Conservation (phyloP, 176 grass and related monocot species). For the Thalia dealbata region DNA sequence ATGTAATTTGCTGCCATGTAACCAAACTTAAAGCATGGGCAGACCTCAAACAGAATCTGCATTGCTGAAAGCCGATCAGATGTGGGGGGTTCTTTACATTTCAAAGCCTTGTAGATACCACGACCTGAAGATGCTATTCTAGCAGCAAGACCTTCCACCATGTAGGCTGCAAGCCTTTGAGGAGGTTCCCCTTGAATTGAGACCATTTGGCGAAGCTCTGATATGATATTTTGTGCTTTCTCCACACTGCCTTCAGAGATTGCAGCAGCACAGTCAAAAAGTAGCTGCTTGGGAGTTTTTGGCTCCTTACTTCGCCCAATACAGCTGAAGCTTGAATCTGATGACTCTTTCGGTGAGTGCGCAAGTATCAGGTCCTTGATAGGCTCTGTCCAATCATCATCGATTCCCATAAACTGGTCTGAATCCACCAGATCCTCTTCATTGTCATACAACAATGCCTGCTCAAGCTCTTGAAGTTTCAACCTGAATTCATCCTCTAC, state of each 20-base stretch:
- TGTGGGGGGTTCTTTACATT: slow-evolving; percentile 83
- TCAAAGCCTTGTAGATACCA: slow-evolving; percentile 80
- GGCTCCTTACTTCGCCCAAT: slow-evolving; percentile 44
- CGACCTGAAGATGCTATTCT: slow-evolving; percentile 80
- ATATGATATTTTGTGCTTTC: slow-evolving; percentile 75
- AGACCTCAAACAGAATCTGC: slow-evolving; percentile 96
- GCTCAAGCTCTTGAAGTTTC: slow-evolving; percentile 84
- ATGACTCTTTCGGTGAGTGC: slow-evolving; percentile 73
- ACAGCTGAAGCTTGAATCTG: slow-evolving; percentile 76
- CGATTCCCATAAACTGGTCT: slow-evolving; percentile 44
- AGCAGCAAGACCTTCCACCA: slow-evolving; percentile 83
- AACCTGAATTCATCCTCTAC: slow-evolving; percentile 69
- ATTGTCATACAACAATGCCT: slow-evolving; percentile 64
- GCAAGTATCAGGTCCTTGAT: slow-evolving; percentile 50
- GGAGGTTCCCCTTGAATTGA: slow-evolving; percentile 86
- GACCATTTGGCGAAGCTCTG: slow-evolving; percentile 72
- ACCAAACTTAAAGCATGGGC: slow-evolving; percentile 82
- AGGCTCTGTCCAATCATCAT: slow-evolving; percentile 58
- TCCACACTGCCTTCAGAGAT: slow-evolving; percentile 59
- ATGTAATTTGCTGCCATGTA: slow-evolving; percentile 95
- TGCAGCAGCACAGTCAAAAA: slow-evolving; percentile 55
- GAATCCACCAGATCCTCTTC: slow-evolving; percentile 55
- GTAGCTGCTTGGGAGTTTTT: slow-evolving; percentile 74
- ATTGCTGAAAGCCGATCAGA: slow-evolving; percentile 90
- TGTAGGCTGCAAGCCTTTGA: slow-evolving; percentile 78